Conservation (phyloP, 805 yeast species). For the Candida mattraensis region DNA sequence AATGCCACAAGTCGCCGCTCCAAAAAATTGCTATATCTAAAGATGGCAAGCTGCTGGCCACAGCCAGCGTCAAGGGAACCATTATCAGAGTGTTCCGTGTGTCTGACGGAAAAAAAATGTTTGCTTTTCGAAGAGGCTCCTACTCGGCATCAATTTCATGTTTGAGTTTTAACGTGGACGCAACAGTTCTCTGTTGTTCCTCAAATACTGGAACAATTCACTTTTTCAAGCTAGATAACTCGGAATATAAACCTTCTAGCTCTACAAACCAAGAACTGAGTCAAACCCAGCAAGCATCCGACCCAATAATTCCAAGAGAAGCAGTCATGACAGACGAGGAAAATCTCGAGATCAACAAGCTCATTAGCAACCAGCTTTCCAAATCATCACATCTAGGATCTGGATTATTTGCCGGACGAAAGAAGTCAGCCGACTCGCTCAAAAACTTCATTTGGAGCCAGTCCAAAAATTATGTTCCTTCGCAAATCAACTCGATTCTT, state of each 20-base stretch:
- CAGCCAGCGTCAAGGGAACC: conserved; percentile 90
- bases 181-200: conserved; percentile 73
- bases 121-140: conserved; percentile 81
- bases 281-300: conserved; percentile 7
- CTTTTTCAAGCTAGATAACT: conserved; percentile 48
- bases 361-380: conserved; percentile 24
- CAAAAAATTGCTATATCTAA: conserved; percentile 66
- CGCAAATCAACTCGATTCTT: conserved; percentile 74
- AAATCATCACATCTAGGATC: conserved; percentile 10
- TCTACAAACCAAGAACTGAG: background rate
- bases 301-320: conserved; percentile 9
- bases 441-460: conserved; percentile 28
- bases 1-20: conserved; percentile 81
- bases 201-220: conserved; percentile 93
- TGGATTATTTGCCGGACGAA: conserved; percentile 12
- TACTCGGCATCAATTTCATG: conserved; percentile 81
- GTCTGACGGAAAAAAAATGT: conserved; percentile 57
- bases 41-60: conserved; percentile 80
- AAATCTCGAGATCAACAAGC: conserved; percentile 29
- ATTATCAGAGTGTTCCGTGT: conserved; percentile 79
- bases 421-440: conserved; percentile 26
- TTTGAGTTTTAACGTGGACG: conserved; percentile 70
- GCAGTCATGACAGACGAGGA: conserved; percentile 29
- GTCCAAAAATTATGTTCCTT: conserved; percentile 57
- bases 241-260: conserved; percentile 1